Evolutionary conservation across 1,284 basidiomycete genomes (phyloP), one percentile per base, ranked within the genome.

Genomic region (Moesziomyces globuligerus): DNA sequence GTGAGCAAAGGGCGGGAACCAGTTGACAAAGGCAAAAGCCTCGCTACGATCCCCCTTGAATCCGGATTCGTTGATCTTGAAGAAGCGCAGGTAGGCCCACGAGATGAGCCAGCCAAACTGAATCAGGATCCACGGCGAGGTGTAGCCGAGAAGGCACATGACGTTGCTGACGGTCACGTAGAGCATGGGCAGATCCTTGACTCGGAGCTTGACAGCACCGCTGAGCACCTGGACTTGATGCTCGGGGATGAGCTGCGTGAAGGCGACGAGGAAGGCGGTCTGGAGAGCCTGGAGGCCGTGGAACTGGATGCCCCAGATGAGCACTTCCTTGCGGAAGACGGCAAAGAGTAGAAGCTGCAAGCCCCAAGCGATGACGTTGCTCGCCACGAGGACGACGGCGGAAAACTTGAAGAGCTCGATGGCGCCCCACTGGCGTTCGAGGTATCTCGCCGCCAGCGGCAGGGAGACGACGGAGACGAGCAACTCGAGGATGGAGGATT

Each of bases 181-280:
- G 29, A 90, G 88, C 89, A 98, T 97, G 15, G 96, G 96, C 29
- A 98, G 84, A 10, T 88, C 89, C 92, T 97, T 98, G 73, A 98
- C 94, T 47, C 92, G 88, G 44, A 91, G 87, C 81, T 90, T 93
- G 74, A 96, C 81, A 29, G 92, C 85, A 36, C 94, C 93, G 32
- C 55, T 48, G 70, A 98, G 87, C 15, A 98, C 80, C 81, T 98
- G 95, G 7, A 98, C 89, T 83, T 97, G 94, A 78, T 98, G 94
- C 82, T 98, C 95, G 24, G 96, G 95, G 72, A 98, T 97, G 55
- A 96, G 85, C 82, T 98, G 95, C 2, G 94, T 97, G 84, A 97
- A 96, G 10, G 94, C 95, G 51, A 98, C 95, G 36, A 98, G 86
- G 70, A 95, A 87, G 4, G 89, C 91, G 45, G 90, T 90, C 79